A percentile compares a stretch with the other conserved stretches of the same genome.
Evolutionary conservation across 768 basidiomycete genomes (phyloP).

Genomic region (Sporobolomyces roseus): DNA sequence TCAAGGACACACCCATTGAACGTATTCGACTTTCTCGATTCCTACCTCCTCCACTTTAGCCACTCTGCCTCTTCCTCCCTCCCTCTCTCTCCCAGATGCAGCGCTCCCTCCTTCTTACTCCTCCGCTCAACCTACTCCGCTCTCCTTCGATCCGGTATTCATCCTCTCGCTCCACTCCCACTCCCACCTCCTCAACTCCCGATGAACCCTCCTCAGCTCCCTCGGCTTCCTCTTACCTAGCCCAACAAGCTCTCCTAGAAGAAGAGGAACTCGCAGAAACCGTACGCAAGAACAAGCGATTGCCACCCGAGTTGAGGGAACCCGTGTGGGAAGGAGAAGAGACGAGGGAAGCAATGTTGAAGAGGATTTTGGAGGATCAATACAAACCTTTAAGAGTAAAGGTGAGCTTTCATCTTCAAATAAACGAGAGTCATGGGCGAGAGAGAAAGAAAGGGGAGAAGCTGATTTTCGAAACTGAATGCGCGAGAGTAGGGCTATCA

Average conservation of each 20-base stretch:
- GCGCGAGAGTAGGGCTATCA: no score
- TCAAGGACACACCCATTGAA: no score
- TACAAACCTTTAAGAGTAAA: constrained; percentile 78
- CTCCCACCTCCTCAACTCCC: constrained; percentile 1
- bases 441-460: no score
- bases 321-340: constrained; percentile 78
- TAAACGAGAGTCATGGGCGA: no score
- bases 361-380: constrained; percentile 81
- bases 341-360: constrained; percentile 62
- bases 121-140: no score
- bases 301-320: constrained; percentile 48
- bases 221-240: constrained; percentile 47
- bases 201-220: background rate
- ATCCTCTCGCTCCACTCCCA: background rate
- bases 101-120: no score
- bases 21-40: no score
- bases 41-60: no score
- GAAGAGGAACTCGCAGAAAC: constrained; percentile 46
- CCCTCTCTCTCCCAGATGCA: no score
- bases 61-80: no score
- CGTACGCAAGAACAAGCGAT: constrained; percentile 27
- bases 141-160: no score
- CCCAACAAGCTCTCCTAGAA: constrained; percentile 54
- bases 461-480: no score
- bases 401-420: constrained; percentile 51